Conservation (phyloP, 768 basidiomycete species). For the Chalciporus piperatus region DNA sequence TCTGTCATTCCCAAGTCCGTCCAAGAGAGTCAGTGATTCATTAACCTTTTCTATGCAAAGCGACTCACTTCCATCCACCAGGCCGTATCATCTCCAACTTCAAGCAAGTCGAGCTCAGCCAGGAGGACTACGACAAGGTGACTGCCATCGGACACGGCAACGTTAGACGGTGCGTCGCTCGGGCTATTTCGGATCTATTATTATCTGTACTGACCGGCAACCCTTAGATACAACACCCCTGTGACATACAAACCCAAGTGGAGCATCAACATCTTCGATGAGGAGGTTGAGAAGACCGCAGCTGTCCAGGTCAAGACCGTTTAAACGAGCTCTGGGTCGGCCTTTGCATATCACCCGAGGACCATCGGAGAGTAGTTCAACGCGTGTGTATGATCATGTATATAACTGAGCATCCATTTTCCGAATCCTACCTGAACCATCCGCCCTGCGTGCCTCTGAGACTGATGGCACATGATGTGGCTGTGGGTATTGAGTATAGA, state of each 20-base stretch:
- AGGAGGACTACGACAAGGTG: constrained; percentile 62
- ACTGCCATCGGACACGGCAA: constrained; percentile 39
- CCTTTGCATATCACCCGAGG: background rate
- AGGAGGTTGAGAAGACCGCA: constrained; percentile 50
- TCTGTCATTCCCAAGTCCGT: constrained; percentile 87
- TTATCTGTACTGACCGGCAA: background rate
- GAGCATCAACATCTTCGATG: constrained; percentile 72
- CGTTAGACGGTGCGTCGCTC: constrained; percentile 29
- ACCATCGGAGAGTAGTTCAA: background rate
- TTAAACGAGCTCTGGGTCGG: constrained; percentile 7
- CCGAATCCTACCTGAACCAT: background rate
- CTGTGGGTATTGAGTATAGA: background rate
- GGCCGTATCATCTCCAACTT: constrained; percentile 76
- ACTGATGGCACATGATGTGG: too few species aligned
- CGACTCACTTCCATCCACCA: constrained; percentile 9
- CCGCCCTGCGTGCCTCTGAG: background rate
- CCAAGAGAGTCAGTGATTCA: constrained; percentile 42
- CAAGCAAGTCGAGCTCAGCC: constrained; percentile 63
- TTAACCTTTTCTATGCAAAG: background rate
- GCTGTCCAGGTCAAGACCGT: constrained; percentile 32
- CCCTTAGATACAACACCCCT: constrained; percentile 54
- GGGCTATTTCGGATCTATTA: background rate
- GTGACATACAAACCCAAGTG: constrained; percentile 57
- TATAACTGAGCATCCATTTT: background rate
- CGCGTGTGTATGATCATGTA: background rate